Conservation (phyloP, 2,329 filamentous ascomycete species). For the Leptographium galeiforme region DNA sequence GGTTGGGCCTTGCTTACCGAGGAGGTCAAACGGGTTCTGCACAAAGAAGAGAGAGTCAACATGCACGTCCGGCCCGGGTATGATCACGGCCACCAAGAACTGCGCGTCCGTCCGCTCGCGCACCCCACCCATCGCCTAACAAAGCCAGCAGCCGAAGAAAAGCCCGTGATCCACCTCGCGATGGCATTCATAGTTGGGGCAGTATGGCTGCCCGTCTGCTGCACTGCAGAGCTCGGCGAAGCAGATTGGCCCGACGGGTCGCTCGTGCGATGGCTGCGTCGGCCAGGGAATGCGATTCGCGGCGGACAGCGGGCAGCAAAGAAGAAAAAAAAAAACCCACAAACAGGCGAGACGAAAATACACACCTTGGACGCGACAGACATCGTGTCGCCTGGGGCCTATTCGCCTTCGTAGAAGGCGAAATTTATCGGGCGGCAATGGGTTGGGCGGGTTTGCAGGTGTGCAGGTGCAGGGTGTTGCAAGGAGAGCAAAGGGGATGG, state of each 20-base stretch:
- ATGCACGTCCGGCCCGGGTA: not conserved
- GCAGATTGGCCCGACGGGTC: not conserved
- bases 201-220: not conserved
- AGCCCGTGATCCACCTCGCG: not conserved
- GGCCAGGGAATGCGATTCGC: slow-evolving; percentile 2
- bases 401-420: slow-evolving; percentile 38
- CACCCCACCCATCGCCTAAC: not conserved
- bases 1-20: slow-evolving; percentile 52
- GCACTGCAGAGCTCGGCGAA: not conserved
- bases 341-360: slow-evolving; percentile 7
- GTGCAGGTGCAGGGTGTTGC: slow-evolving; percentile 1
- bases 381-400: slow-evolving; percentile 40
- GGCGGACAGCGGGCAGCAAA: not conserved
- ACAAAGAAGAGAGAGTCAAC: slow-evolving; percentile 6
- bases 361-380: slow-evolving; percentile 49
- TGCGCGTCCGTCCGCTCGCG: not conserved
- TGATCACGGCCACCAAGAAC: not conserved
- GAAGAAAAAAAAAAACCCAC: not conserved
- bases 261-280: not conserved
- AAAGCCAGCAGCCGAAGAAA: not conserved
- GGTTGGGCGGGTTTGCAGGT: slow-evolving; percentile 3
- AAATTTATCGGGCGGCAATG: slow-evolving; percentile 16
- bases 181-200: not conserved
- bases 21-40: slow-evolving; percentile 94
- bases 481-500: slow-evolving; percentile 1